Percentiles rank a stretch among this genome's conserved stretches.
Conservation (phyloP, 2,329 filamentous ascomycete species). For the Phaeophleospora eucalypticola region DNA sequence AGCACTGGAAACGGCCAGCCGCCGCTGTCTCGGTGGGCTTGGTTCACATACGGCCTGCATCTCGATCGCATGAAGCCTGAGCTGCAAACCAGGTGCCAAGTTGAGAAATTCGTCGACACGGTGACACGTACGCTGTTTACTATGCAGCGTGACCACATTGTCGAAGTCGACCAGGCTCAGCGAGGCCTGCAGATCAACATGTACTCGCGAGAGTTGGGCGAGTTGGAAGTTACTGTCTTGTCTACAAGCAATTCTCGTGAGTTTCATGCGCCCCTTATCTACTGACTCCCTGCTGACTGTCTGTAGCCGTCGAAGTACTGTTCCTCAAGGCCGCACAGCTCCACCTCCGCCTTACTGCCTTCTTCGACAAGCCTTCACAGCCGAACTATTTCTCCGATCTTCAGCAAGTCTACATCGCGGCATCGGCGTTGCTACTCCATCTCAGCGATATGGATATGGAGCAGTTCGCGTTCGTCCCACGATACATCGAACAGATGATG, state of each 20-base stretch:
- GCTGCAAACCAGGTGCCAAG: constrained; percentile 64
- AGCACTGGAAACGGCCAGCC: constrained; percentile 82
- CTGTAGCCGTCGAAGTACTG: constrained; percentile 48
- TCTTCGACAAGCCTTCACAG: constrained; percentile 73
- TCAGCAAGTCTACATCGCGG: constrained; percentile 69
- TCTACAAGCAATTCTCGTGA: constrained; percentile 30
- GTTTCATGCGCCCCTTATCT: constrained; percentile 4
- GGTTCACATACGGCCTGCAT: constrained; percentile 76
- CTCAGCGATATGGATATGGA: constrained; percentile 59
- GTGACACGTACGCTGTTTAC: constrained; percentile 76
- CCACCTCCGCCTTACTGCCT: constrained; percentile 72
- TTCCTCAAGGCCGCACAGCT: constrained; percentile 70
- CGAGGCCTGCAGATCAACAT: constrained; percentile 36
- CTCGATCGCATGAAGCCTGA: constrained; percentile 56
- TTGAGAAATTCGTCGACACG: constrained; percentile 72
- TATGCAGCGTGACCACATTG: constrained; percentile 68
- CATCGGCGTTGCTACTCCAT: constrained; percentile 64
- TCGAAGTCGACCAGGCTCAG: constrained; percentile 40
- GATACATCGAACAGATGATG: constrained; percentile 78
- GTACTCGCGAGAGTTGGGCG: constrained; percentile 35
- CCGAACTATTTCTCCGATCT: constrained; percentile 70
- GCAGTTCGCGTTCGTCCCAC: constrained; percentile 62
- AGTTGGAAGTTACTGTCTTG: constrained; percentile 34
- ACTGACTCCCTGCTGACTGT: constrained; percentile 46
- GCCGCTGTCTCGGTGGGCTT: constrained; percentile 45